phyloP scores from a whole-genome alignment of 2,329 filamentous ascomycete genomes.

The Pestalotiopsis sp. region DNA sequence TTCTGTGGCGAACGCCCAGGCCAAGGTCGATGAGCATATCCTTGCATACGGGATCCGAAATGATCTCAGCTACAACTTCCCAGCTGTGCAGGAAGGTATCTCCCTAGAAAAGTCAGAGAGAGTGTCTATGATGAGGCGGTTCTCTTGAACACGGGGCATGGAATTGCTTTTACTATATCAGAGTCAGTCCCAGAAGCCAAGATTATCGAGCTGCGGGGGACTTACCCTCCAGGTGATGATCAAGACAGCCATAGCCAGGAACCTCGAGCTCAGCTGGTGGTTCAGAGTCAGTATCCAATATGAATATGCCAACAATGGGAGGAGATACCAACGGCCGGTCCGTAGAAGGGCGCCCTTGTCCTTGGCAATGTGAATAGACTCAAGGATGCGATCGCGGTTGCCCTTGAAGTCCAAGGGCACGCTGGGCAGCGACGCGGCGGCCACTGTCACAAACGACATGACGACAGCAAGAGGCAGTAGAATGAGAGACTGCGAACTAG shows the following conservation, averaged over 20 bases:
- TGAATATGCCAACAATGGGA: not conserved
- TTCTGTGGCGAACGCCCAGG: constrained; percentile 63
- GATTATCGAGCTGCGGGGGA: not conserved
- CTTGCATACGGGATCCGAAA: constrained; percentile 59
- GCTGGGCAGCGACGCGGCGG: not conserved
- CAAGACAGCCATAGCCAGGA: constrained; percentile 65
- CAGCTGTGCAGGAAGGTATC: constrained; percentile 62
- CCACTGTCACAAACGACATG: not conserved
- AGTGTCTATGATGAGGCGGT: not conserved
- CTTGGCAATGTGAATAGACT: constrained; percentile 59
- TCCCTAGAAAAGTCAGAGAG: not conserved
- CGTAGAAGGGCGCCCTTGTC: constrained; percentile 58
- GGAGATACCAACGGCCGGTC: constrained; percentile 54
- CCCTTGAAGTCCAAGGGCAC: constrained; percentile 41
- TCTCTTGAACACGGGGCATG: not conserved
- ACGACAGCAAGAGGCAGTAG: not conserved
- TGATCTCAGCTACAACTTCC: constrained; percentile 64
- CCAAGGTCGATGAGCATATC: constrained; percentile 69
- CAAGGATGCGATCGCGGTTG: constrained; percentile 61
- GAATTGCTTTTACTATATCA: not conserved
- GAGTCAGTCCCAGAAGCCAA: not conserved
- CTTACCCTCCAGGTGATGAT: constrained; percentile 60
- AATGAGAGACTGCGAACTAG: too few species aligned
- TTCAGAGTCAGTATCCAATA: not conserved
- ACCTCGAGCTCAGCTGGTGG: not conserved